Evolutionary conservation across 371 early-diverging fungal genomes (phyloP), one percentile per base, ranked within the genome.

Genomic region (Rhizopus microsporus): DNA sequence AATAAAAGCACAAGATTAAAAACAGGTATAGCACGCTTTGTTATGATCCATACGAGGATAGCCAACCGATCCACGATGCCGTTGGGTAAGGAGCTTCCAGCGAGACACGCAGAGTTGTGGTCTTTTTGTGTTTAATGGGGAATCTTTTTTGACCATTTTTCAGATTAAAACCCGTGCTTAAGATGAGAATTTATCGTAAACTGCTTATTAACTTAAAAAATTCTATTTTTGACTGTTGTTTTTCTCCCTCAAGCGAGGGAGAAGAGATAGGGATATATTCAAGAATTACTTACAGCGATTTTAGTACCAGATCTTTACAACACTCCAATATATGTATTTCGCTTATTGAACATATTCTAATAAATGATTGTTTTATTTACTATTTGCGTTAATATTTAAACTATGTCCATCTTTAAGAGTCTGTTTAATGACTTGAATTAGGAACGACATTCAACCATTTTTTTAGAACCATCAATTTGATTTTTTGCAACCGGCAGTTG

Each of bases 1-100:
- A 35, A 7, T 31, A n/a, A 49, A 49, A 34, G 34, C n/a, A 34
- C 33, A 34, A 35, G 37, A 49, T 30, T 49, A 32, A 34, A 35
- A 49, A n/a, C 33, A 49, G 50, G 50, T 49, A n/a, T 35, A 32
- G 33, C 50, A 49, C 23, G 29, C 10, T 45, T 10, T 45, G 45
- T 45, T 45, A 29, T 45, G 29, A 45, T 29, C 45, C 29, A 45
- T 45, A 45, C 45, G 45, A 45, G 45, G 45, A 45, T 45, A 29
- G 45, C 10, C 45, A 45, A 45, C 45, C 6, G 45, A 23, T 29
- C 29, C 10, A 23, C 45, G 23, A 45, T 45, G 29, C 23, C n/a
- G 45, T 45, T 45, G 45, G 10, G 45, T 45, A 45, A 45, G 45
- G 45, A 45, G 45, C 45, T 45, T 45, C 45, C 45, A 45, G 45